A percentile compares a stretch with the other conserved stretches of the same genome.
Conservation (phyloP, 306 rosid species). For the Arachis hypogaea region DNA sequence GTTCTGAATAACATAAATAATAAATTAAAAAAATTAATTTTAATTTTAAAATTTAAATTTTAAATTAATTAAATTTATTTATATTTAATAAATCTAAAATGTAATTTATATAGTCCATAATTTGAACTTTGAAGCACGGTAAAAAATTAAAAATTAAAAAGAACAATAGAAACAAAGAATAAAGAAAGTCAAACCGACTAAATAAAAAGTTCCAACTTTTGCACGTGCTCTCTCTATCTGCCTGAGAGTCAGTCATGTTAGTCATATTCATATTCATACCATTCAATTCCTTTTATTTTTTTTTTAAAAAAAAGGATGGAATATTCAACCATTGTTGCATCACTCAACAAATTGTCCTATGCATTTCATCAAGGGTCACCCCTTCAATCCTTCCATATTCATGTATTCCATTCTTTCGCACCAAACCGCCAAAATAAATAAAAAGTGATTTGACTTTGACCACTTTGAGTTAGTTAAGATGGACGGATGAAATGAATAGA, state of each 20-base stretch:
- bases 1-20: too few species aligned
- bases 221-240: constrained; percentile 37
- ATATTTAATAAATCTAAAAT: too few species aligned
- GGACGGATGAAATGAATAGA: neutral
- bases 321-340: constrained; percentile 27
- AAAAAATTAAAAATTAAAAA: neutral
- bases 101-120: neutral
- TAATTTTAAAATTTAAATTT: too few species aligned
- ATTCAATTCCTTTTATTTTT: constrained; percentile 3
- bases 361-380: constrained; percentile 36
- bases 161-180: neutral
- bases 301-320: constrained; percentile 1
- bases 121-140: neutral
- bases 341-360: constrained; percentile 33
- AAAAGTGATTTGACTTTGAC: constrained; percentile 40
- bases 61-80: too few species aligned
- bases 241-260: neutral
- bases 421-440: neutral
- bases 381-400: constrained; percentile 11
- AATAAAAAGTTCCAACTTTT: constrained; percentile 26
- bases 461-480: neutral
- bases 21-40: too few species aligned
- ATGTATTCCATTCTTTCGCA: constrained; percentile 30
- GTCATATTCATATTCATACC: constrained; percentile 44
- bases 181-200: constrained; percentile 35